These are phyloP conservation scores for Saccharata proteae DNA, from an alignment of 2,329 filamentous ascomycete genomes.

Conservation along the genomic window DNA sequence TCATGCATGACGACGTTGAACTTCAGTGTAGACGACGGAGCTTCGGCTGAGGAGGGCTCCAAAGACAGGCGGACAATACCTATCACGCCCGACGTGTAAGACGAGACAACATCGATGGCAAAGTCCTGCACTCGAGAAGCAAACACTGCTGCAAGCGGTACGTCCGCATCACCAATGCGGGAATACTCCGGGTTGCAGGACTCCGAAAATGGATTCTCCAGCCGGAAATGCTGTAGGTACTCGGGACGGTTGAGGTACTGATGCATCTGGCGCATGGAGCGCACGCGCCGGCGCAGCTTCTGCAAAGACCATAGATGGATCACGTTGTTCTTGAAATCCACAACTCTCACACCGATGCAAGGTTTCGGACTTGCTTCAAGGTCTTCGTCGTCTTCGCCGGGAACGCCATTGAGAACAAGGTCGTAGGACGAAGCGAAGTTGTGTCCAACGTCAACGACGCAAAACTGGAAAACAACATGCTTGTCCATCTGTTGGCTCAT, in stretches of 20 bases:
- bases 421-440: constrained; percentile 89
- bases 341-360: constrained; percentile 77
- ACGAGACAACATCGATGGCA: constrained; percentile 76
- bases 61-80: constrained; percentile 84
- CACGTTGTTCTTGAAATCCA: constrained; percentile 78
- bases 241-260: constrained; percentile 94
- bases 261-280: constrained; percentile 91
- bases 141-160: constrained; percentile 85
- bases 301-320: constrained; percentile 90
- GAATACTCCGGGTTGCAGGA: constrained; percentile 86
- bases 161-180: constrained; percentile 81
- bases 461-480: constrained; percentile 87
- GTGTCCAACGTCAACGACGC: constrained; percentile 79
- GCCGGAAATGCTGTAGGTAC: constrained; percentile 81
- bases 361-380: constrained; percentile 76
- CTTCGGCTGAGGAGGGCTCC: constrained; percentile 86
- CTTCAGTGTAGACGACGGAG: constrained; percentile 83
- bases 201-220: constrained; percentile 89
- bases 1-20: constrained; percentile 99
- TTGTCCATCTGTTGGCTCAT: constrained; percentile 97
- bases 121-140: constrained; percentile 93
- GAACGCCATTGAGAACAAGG: constrained; percentile 83
- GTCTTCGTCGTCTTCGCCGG: constrained; percentile 71
- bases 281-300: constrained; percentile 77
- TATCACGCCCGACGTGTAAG: constrained; percentile 81